Conservation (phyloP, 768 basidiomycete species). For the Agrocybe chaxingu region DNA sequence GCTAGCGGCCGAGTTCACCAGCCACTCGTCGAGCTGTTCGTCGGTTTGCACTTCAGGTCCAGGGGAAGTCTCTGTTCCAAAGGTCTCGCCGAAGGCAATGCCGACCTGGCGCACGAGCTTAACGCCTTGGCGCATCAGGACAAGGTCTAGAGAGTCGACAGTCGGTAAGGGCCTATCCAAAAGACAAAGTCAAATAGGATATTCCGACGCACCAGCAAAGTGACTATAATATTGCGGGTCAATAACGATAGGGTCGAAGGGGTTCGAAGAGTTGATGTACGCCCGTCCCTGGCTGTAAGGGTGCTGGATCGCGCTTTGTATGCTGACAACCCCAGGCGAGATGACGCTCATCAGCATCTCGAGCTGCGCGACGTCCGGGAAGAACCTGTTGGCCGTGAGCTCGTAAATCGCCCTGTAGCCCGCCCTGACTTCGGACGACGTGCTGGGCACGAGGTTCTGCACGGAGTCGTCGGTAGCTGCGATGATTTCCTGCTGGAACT, state of each 20-base stretch:
- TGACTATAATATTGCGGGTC: conserved; percentile 68
- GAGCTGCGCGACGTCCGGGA: conserved; percentile 44
- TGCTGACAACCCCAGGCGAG: conserved; percentile 31
- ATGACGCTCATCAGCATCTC: conserved; percentile 49
- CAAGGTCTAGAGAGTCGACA: conserved; percentile 30
- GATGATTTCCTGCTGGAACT: conserved; percentile 17
- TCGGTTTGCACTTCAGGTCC: conserved; percentile 41
- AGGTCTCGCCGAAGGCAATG: conserved; percentile 38
- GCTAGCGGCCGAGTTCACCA: conserved; percentile 31
- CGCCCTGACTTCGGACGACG: conserved; percentile 40
- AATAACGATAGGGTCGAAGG: conserved; percentile 59
- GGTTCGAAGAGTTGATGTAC: conserved; percentile 57
- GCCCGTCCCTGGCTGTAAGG: conserved; percentile 62
- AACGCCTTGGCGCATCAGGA: conserved; percentile 53
- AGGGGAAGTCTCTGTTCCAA: conserved; percentile 28
- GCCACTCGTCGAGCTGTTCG: conserved; percentile 51
- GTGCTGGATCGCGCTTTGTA: conserved; percentile 66
- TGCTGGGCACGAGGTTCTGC: conserved; percentile 37
- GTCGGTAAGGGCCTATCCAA: not conserved
- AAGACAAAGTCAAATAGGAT: not conserved
- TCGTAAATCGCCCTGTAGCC: conserved; percentile 57
- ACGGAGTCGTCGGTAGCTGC: conserved; percentile 24
- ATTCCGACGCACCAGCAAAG: conserved; percentile 33
- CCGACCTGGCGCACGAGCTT: conserved; percentile 58
- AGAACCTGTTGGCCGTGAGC: conserved; percentile 33